phyloP scores from a whole-genome alignment of 2,329 filamentous ascomycete genomes.

The Colletotrichum paranaense region DNA sequence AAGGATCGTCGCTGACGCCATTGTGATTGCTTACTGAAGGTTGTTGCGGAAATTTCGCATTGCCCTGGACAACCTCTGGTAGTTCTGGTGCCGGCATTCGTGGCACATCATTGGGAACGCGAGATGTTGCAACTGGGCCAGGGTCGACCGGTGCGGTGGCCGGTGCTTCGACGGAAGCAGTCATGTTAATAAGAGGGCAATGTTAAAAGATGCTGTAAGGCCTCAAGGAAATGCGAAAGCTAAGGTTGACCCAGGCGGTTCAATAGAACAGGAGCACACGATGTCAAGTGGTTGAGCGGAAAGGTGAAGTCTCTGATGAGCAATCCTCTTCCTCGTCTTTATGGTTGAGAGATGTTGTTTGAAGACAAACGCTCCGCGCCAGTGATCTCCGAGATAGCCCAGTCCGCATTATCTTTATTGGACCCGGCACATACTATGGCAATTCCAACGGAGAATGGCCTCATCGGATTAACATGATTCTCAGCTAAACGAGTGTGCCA shows the following conservation, averaged over 20 bases:
- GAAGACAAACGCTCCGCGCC: background rate
- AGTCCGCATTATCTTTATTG: background rate
- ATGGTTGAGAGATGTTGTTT: background rate
- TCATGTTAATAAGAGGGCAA: background rate
- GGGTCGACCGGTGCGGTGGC: background rate
- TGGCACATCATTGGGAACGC: background rate
- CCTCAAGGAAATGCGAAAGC: background rate
- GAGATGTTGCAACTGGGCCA: background rate
- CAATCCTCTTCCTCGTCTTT: background rate
- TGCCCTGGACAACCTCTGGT: background rate
- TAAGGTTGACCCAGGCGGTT: background rate
- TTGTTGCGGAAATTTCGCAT: background rate
- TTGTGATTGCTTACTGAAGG: conserved; percentile 11
- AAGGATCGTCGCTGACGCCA: conserved; percentile 39
- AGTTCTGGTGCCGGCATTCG: background rate
- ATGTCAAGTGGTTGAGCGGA: background rate
- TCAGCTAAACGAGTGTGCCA: conserved; percentile 37
- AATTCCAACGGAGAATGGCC: background rate
- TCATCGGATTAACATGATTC: background rate
- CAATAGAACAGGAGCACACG: background rate
- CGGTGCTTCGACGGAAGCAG: background rate
- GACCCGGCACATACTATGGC: background rate
- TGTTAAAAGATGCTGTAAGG: background rate
- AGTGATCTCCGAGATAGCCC: background rate
- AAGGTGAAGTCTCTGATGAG: background rate